Percentiles rank a stretch among this genome's conserved stretches.
Evolutionary conservation across 208 protist species (phyloP).

Genomic region (Trypanosoma boissoni): DNA sequence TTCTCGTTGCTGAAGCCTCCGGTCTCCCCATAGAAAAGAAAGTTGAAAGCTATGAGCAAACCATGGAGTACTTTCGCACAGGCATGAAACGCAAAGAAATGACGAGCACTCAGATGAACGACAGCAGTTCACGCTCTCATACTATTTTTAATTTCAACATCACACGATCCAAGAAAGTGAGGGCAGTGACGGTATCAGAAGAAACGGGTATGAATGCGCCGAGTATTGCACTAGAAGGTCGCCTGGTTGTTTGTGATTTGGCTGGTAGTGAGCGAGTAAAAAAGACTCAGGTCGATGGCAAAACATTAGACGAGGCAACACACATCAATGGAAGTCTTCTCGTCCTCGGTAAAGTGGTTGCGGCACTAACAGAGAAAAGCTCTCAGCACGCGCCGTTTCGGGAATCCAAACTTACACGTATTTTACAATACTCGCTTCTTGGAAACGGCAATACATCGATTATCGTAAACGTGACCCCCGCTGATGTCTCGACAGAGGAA

Average conservation of each 20-base stretch:
- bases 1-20: slow-evolving; percentile 62
- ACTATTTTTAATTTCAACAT: slow-evolving; percentile 92
- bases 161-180: slow-evolving; percentile 59
- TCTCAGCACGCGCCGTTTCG: slow-evolving; percentile 86
- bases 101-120: slow-evolving; percentile 92
- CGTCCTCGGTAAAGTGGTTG: slow-evolving; percentile 87
- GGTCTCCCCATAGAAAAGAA: slow-evolving; percentile 55
- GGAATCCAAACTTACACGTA: slow-evolving; percentile 94
- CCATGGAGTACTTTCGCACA: slow-evolving; percentile 71
- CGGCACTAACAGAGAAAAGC: slow-evolving; percentile 74
- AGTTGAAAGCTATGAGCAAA: slow-evolving; percentile 64
- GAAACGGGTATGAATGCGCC: slow-evolving; percentile 15
- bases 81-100: slow-evolving; percentile 87
- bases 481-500: slow-evolving; percentile 84
- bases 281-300: slow-evolving; percentile 91
- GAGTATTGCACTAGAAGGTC: slow-evolving; percentile 65
- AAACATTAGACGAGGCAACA: slow-evolving; percentile 92
- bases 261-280: slow-evolving; percentile 95
- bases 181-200: slow-evolving; percentile 27
- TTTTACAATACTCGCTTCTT: slow-evolving; percentile 90
- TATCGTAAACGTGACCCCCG: slow-evolving; percentile 87
- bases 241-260: slow-evolving; percentile 96
- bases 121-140: slow-evolving; percentile 85
- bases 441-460: slow-evolving; percentile 91
- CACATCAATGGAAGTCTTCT: slow-evolving; percentile 97